Evolutionary conservation across 495 filamentous ascomycete species (phyloP).

Genomic region (Viridothelium virens): DNA sequence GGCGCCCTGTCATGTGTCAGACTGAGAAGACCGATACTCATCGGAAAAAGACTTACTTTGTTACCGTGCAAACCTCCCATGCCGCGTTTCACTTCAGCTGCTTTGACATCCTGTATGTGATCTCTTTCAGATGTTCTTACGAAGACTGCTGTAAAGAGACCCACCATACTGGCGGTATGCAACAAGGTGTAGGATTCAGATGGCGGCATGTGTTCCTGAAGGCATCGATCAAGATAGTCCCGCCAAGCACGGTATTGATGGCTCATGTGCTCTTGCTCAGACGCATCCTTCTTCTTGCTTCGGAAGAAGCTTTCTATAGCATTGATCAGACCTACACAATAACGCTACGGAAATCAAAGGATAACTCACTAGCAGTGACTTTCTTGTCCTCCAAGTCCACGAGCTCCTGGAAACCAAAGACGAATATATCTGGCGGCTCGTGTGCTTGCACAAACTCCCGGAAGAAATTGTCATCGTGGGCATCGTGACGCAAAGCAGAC

Average conservation of each 20-base stretch:
- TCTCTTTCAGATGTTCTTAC: slow-evolving; percentile 69
- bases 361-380: slow-evolving; percentile 72
- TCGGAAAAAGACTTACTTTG: slow-evolving; percentile 51
- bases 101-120: slow-evolving; percentile 66
- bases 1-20: slow-evolving; percentile 52
- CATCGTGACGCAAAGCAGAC: slow-evolving; percentile 60
- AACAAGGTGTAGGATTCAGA: slow-evolving; percentile 74
- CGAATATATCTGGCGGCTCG: slow-evolving; percentile 74
- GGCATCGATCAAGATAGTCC: slow-evolving; percentile 69
- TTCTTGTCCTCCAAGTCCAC: slow-evolving; percentile 97
- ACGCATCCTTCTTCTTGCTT: slow-evolving; percentile 79
- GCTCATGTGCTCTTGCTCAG: slow-evolving; percentile 89
- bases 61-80: slow-evolving; percentile 92
- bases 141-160: slow-evolving; percentile 92
- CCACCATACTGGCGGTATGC: slow-evolving; percentile 82
- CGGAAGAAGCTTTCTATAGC: slow-evolving; percentile 44
- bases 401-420: slow-evolving; percentile 97
- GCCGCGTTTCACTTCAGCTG: slow-evolving; percentile 83
- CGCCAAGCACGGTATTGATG: slow-evolving; percentile 95
- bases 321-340: slow-evolving; percentile 35
- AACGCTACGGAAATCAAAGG: slow-evolving; percentile 19
- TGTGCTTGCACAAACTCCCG: slow-evolving; percentile 40
- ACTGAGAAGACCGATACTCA: not conserved
- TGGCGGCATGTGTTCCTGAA: slow-evolving; percentile 76
- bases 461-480: slow-evolving; percentile 65